Percentiles rank a stretch among this genome's conserved stretches.
These are phyloP conservation scores for Aotearoamyces nothofagi DNA, from an alignment of 2,329 filamentous ascomycete species.

Conservation along the genomic window DNA sequence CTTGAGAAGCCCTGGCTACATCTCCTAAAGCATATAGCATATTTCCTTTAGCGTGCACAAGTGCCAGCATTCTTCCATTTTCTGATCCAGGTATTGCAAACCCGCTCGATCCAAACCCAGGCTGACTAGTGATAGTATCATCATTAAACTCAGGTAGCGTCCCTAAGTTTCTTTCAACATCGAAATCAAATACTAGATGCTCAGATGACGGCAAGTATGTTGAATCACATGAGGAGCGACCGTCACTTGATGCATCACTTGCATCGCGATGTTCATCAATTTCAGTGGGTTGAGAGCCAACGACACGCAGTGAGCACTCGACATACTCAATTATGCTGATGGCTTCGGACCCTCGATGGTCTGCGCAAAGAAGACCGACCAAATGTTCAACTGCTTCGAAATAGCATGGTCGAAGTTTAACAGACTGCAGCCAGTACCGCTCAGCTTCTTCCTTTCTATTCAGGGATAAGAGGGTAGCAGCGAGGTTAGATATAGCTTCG, in stretches of 20 bases:
- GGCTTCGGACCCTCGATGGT: slow-evolving; percentile 69
- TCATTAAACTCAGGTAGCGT: slow-evolving; percentile 7
- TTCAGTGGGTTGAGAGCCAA: no score
- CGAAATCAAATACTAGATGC: slow-evolving; percentile 15
- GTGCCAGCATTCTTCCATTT: slow-evolving; percentile 82
- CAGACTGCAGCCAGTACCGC: slow-evolving; percentile 70
- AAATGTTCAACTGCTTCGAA: slow-evolving; percentile 94
- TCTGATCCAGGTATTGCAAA: slow-evolving; percentile 75
- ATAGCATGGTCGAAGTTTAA: slow-evolving; percentile 71
- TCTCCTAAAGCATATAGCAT: slow-evolving; percentile 88
- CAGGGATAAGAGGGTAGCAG: slow-evolving; percentile 74
- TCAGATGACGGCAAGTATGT: slow-evolving; percentile 13
- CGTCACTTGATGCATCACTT: slow-evolving; percentile 43
- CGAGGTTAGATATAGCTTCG: slow-evolving; percentile 86
- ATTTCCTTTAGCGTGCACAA: slow-evolving; percentile 96
- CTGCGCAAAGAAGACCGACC: slow-evolving; percentile 71
- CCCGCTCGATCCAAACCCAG: slow-evolving; percentile 60
- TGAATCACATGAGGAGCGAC: slow-evolving; percentile 15
- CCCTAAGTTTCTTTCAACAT: slow-evolving; percentile 9
- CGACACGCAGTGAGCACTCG: slow-evolving; percentile 52
- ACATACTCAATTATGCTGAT: slow-evolving; percentile 78
- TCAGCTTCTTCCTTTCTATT: slow-evolving; percentile 74
- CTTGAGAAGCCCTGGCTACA: slow-evolving; percentile 62
- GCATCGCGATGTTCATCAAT: slow-evolving; percentile 36
- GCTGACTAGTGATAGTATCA: slow-evolving; percentile 8